Evolutionary conservation across 2,329 filamentous ascomycete genomes (phyloP), one percentile per base, ranked within the genome.

Genomic region (Neofusicoccum parvum): DNA sequence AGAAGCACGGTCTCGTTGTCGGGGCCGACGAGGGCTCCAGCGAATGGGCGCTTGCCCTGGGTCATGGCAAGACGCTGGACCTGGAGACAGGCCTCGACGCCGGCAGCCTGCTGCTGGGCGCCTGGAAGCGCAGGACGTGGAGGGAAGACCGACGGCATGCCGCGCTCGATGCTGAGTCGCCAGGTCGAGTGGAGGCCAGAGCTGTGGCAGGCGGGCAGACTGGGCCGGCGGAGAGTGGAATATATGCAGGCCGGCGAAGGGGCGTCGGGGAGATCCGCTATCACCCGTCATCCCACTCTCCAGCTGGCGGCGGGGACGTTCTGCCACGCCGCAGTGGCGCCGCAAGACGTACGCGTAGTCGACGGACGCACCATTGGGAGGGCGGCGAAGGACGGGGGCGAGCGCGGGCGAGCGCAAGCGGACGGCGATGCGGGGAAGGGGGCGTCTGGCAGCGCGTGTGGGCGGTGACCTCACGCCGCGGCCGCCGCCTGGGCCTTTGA

Each of bases 21-120:
- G 0, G 84, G 82, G 0, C 74, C 82, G 1, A 85, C 70, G 11
- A 86, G 76, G 36, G 81, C 76, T 1, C 80, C 82, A 9, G 79
- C 80, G 68, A 85, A 85, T 3, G 83, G 83, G 5, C 82, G 75
- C 71, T 84, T 85, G 59, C 75, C 75, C 68, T 83, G 80, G 5
- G 75, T 75, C 10, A 80, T 77, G 2, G 79, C 82, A 3, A 78
- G 73, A 5, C 72, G 73, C 73, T 85, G 83, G 20, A 84, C 74
- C 3, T 65, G 67, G 15, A 84, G 76, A 65, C 77, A 80, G 53
- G 73, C 72, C 11, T 74, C 68, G 41, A 82, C 74, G 15, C 75
- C 48, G 15, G 59, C 37, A 12, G 59, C 45, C 32, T 50, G 45
- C 37, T 63, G 59, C 17, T 41, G 14, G 4, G 59, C 27, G 10